Evolutionary conservation across 2,329 filamentous ascomycete genomes (phyloP).

Genomic region (Talaromyces amestolkiae): DNA sequence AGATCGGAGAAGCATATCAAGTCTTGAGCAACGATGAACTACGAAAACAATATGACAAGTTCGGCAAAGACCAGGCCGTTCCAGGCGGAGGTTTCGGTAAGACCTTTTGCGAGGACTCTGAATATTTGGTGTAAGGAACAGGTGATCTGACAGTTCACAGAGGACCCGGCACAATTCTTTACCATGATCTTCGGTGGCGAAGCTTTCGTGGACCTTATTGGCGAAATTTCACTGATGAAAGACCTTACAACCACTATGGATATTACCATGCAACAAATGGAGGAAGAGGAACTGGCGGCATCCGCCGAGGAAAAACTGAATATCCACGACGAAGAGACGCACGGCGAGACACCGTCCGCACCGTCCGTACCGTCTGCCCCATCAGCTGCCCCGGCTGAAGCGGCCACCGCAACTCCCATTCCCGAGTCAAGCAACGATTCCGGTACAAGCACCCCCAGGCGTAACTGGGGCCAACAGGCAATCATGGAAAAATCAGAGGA

Average conservation of each 20-base stretch:
- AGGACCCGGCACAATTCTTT: slow-evolving; percentile 96
- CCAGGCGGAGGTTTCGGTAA: slow-evolving; percentile 83
- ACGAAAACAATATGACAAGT: slow-evolving; percentile 91
- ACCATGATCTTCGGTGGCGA: slow-evolving; percentile 97
- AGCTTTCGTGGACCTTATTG: slow-evolving; percentile 93
- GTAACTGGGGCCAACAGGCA: slow-evolving; percentile 71
- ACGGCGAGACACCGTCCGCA: slow-evolving; percentile 25
- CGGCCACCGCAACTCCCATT: slow-evolving; percentile 23
- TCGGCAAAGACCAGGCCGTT: slow-evolving; percentile 90
- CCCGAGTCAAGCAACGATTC: slow-evolving; percentile 41
- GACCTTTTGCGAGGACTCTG: slow-evolving; percentile 23
- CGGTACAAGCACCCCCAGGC: slow-evolving; percentile 50
- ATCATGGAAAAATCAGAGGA: slow-evolving; percentile 88
- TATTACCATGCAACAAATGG: slow-evolving; percentile 80
- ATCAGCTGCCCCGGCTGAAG: background rate
- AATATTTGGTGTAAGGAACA: background rate
- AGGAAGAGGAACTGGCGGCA: slow-evolving; percentile 63
- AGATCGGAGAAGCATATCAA: slow-evolving; percentile 70
- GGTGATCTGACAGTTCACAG: slow-evolving; percentile 35
- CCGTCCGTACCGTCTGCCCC: background rate
- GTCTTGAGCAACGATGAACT: slow-evolving; percentile 83
- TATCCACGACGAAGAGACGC: slow-evolving; percentile 46
- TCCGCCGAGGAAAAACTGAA: slow-evolving; percentile 50
- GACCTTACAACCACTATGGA: slow-evolving; percentile 98
- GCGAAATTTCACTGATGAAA: slow-evolving; percentile 98